Conservation (phyloP, 2,329 filamentous ascomycete genomes). For the Colletotrichum australisinense region DNA sequence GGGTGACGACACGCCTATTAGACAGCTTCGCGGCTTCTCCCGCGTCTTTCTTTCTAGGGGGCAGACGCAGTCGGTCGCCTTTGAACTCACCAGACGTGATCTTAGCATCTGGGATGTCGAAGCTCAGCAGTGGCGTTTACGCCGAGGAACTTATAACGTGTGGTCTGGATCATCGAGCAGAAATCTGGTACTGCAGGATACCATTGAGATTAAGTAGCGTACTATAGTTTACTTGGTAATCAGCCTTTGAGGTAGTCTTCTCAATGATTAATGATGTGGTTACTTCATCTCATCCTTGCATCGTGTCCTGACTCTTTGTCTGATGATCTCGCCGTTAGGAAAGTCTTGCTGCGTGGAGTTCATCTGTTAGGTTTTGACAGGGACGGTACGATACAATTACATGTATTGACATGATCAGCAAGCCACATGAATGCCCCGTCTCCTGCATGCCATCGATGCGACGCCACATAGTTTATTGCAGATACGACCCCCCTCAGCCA, state of each 20-base stretch:
- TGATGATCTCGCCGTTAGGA: too few relatives aligned
- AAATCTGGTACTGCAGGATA: constrained; percentile 53
- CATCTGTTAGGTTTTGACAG: too few relatives aligned
- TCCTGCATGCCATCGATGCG: neutral
- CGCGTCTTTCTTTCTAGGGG: constrained; percentile 37
- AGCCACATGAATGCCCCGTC: neutral
- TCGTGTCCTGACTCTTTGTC: too few relatives aligned
- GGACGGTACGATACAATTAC: too few relatives aligned
- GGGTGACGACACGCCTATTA: constrained; percentile 54
- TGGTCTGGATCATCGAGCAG: constrained; percentile 61
- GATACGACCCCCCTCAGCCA: too few relatives aligned
- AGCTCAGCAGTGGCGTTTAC: constrained; percentile 70
- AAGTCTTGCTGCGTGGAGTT: too few relatives aligned
- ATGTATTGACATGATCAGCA: neutral
- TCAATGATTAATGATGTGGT: too few relatives aligned
- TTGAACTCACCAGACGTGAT: constrained; percentile 71
- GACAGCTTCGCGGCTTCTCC: constrained; percentile 73
- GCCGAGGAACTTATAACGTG: constrained; percentile 55
- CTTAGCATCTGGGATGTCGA: constrained; percentile 74
- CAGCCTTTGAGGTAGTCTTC: neutral
- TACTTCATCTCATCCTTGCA: too few relatives aligned
- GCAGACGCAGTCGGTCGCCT: constrained; percentile 52
- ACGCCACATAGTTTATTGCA: too few relatives aligned
- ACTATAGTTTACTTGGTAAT: neutral
- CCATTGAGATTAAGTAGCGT: constrained; percentile 46